These are phyloP conservation scores for Pyricularia grisea DNA, from an alignment of 2,329 filamentous ascomycete genomes.

Conservation along the genomic window DNA sequence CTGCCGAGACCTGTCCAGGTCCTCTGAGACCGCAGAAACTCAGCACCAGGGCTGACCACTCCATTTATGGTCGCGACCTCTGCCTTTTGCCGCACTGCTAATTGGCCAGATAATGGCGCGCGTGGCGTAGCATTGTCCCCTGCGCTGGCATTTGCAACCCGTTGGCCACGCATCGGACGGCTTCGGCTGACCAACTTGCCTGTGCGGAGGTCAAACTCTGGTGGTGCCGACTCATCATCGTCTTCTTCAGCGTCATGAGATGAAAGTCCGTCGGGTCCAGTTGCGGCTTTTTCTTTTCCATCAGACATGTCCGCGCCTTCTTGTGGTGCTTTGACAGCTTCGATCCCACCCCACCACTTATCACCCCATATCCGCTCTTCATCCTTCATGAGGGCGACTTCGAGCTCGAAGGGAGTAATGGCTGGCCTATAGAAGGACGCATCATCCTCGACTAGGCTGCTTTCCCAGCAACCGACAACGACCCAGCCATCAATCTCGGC, in stretches of 20 bases:
- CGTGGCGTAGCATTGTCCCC: slow-evolving; percentile 6
- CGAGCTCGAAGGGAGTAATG: slow-evolving; percentile 90
- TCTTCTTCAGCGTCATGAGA: slow-evolving; percentile 16
- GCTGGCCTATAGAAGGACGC: slow-evolving; percentile 76
- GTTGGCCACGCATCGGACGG: slow-evolving; percentile 53
- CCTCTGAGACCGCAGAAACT: slow-evolving; percentile 70
- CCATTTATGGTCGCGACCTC: slow-evolving; percentile 77
- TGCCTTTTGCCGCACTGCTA: slow-evolving; percentile 48
- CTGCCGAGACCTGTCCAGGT: slow-evolving; percentile 90
- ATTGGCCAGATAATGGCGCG: slow-evolving; percentile 30
- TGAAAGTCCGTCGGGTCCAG: slow-evolving; percentile 3
- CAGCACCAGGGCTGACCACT: slow-evolving; percentile 81
- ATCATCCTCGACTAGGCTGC: slow-evolving; percentile 78
- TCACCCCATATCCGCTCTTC: slow-evolving; percentile 74
- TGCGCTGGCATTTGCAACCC: slow-evolving; percentile 13
- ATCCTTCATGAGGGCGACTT: slow-evolving; percentile 66
- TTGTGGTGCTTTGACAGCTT: slow-evolving; percentile 46
- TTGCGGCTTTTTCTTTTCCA: slow-evolving; percentile 13
- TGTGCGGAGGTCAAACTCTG: slow-evolving; percentile 87
- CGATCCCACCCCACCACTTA: slow-evolving; percentile 83
- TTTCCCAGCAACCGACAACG: slow-evolving; percentile 97
- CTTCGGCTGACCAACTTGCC: slow-evolving; percentile 73
- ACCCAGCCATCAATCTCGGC: slow-evolving; percentile 94
- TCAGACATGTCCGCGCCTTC: slow-evolving; percentile 13
- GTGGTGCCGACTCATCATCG: slow-evolving; percentile 65